These are phyloP conservation scores for Apiospora hydei DNA, from an alignment of 2,329 filamentous ascomycete species.

Conservation along the genomic window DNA sequence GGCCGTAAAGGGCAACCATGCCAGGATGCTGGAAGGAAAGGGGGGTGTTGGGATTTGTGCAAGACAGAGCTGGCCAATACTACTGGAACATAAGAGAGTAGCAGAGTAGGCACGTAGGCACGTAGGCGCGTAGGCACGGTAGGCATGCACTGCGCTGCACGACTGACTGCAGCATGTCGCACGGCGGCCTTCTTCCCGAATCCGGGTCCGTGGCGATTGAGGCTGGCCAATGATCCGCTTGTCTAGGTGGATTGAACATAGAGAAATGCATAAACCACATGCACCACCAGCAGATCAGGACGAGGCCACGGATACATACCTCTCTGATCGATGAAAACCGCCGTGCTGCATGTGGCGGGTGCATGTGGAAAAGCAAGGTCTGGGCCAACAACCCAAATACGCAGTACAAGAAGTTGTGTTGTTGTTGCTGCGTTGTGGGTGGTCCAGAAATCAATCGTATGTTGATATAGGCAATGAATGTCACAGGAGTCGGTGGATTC, in stretches of 20 bases:
- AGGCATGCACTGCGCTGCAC: not conserved
- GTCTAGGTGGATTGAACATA: not conserved
- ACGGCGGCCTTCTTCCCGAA: not conserved
- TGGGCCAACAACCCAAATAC: not conserved
- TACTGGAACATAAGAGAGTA: not conserved
- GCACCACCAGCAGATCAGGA: not conserved
- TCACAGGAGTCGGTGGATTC: not conserved
- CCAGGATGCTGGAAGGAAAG: not conserved
- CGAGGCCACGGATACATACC: not conserved
- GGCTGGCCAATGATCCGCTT: not conserved
- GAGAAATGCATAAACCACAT: not conserved
- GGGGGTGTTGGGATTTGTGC: not conserved
- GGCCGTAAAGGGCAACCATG: conserved; percentile 9
- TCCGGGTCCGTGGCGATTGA: conserved; percentile 9
- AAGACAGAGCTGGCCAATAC: conserved; percentile 3
- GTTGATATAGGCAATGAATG: not conserved
- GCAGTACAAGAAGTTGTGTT: not conserved
- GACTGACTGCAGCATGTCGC: conserved; percentile 10
- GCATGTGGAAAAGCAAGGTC: not conserved
- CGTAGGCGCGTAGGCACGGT: too few relatives aligned
- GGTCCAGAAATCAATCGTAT: not conserved
- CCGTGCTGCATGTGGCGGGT: not conserved
- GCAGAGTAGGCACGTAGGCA: too few relatives aligned
- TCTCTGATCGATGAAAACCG: not conserved
- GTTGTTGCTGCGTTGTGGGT: not conserved